Base-by-base conservation (phyloP, 129 eudicot species). In the Gnaphalium uliginosum region DNA sequence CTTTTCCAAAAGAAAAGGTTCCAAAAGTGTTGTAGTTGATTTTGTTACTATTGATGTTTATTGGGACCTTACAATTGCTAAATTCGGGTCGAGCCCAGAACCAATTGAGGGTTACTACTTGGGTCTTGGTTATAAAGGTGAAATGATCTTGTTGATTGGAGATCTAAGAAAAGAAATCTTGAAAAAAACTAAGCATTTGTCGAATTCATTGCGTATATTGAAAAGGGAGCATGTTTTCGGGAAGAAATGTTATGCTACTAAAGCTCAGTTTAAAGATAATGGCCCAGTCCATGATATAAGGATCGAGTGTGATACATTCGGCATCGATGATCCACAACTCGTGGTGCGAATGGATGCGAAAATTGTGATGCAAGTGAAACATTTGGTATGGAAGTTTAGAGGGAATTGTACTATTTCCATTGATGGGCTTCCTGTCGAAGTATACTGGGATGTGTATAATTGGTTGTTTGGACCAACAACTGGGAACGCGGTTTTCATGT, bases 401-500 rank as follows among this genome's bases (percentile, higher is more conserved):
- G 97, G 97, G 54, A 92, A 92, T 74, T 80, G 57, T 46, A 82
- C 91, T 9, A 81, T 89, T 61, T 83, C 80, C 57, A 76, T 92
- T 51, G 93, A 92, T 68, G 96, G 93, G 24, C 61, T 83, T 9
- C 88, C 91, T n/a, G 96, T 92, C 18, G 97, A 92, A 66, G 85
- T 92, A 19, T 92, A 77, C 27, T 92, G 97, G 97, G 97, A 92
- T 82, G 96, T 87, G 54, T 82, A 92, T 57, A 82, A 89, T 68
- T 92, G 97, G 97, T 76, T 92, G 64, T 92, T 92, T 62, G 87
- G 93, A 19, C 51, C 87, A 8, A 41, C 82, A 51, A 60, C 81
- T 1, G 91, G 88, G 17, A 84, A 66, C 61, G 97, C 91, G 10
- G 84, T 89, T 18, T 87, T 92, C 75, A 83, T 86, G 97, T 92